Conservation (phyloP, 192 early-diverging fungal species). For the Jimgerdemannia flammicorona region DNA sequence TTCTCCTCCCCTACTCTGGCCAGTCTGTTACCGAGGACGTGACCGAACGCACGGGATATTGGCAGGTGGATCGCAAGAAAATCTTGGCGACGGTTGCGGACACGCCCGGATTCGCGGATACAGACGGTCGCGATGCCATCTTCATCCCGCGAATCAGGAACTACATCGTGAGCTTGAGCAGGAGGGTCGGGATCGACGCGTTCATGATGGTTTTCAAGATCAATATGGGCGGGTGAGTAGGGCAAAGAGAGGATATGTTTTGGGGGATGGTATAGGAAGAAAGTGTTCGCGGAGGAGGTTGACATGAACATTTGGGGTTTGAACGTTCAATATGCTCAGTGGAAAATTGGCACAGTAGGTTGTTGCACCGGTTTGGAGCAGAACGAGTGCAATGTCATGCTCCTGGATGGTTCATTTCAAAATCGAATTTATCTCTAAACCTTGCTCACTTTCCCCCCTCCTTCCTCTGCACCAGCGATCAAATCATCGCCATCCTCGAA, state of each 20-base stretch:
- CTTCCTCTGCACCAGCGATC: background rate
- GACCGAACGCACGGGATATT: slow-evolving; percentile 15
- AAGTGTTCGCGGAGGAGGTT: too few relatives aligned
- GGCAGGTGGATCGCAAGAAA: slow-evolving; percentile 13
- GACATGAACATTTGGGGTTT: too few relatives aligned
- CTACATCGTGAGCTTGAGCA: slow-evolving; percentile 14
- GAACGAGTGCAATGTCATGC: too few relatives aligned
- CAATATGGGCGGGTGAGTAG: slow-evolving; percentile 6
- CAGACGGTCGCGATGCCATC: slow-evolving; percentile 7
- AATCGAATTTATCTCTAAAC: background rate
- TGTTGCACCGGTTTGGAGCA: too few relatives aligned
- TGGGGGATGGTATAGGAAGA: too few relatives aligned
- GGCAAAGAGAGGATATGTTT: too few relatives aligned
- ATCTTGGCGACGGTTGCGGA: slow-evolving; percentile 20
- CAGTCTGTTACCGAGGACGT: slow-evolving; percentile 14
- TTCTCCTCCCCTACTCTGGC: background rate
- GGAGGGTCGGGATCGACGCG: slow-evolving; percentile 21
- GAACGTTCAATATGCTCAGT: too few relatives aligned
- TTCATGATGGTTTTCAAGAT: slow-evolving; percentile 17
- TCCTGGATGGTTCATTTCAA: too few relatives aligned
- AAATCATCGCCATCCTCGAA: slow-evolving; percentile 11
- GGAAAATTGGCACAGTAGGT: too few relatives aligned
- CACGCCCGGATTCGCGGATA: slow-evolving; percentile 23
- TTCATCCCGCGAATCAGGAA: slow-evolving; percentile 7
- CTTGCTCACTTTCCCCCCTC: background rate